Evolutionary conservation across 305 asterid genomes (phyloP).

Genomic region (Galium porrigens): DNA sequence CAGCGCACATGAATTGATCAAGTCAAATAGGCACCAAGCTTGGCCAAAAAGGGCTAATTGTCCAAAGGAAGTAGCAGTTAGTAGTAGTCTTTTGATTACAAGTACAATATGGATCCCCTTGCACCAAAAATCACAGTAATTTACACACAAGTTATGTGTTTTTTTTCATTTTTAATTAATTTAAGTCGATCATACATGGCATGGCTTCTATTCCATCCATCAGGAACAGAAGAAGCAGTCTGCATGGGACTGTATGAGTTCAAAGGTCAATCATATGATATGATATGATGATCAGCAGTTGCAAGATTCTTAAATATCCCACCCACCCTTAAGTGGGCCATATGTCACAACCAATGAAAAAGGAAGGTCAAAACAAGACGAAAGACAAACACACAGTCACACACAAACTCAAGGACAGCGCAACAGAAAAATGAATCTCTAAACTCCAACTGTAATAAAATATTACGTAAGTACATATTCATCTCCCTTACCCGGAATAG

Average conservation of each 20-base stretch:
- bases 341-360: background rate
- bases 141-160: background rate
- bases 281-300: background rate
- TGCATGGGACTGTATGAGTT: background rate
- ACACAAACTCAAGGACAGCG: background rate
- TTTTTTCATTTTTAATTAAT: background rate
- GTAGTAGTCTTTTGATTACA: background rate
- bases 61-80: background rate
- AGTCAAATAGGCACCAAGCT: background rate
- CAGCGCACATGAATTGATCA: background rate
- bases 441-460: background rate
- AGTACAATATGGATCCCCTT: background rate
- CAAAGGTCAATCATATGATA: background rate
- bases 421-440: conserved; percentile 1
- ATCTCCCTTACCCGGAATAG: background rate
- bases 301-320: conserved; percentile 1
- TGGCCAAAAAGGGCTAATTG: background rate
- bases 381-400: background rate
- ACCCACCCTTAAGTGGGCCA: background rate
- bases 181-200: background rate
- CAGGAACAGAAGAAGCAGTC: background rate
- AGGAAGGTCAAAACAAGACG: background rate
- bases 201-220: background rate
- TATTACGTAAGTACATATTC: background rate
- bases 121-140: background rate